Evolutionary conservation across 768 basidiomycete genomes (phyloP), one percentile per base, ranked within the genome.

Genomic region (Russula vinacea): DNA sequence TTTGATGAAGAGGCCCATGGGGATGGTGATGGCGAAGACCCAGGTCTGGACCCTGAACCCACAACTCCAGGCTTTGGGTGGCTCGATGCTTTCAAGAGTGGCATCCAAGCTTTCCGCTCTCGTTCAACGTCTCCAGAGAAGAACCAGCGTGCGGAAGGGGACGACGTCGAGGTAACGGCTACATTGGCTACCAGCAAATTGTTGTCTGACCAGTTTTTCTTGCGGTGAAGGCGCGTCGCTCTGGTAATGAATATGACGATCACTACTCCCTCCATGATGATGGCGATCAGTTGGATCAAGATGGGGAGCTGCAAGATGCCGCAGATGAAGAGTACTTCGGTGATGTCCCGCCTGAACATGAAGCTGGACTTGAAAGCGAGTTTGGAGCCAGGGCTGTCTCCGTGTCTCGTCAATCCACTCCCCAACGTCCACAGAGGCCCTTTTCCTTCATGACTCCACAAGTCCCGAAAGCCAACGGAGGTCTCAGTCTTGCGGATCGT

Each of bases 391-490:
- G 55, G 37, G 45, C 45, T 47, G 50, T 39, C 40, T 54, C 55
- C 47, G 33, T 40, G 11, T 51, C 51, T 57, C 62, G 67, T 47
- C 67, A 71, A 16, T 69, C 65, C 44, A 53, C 69, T n/a, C 64
- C 70, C 44, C 66, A 67, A 47, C 51, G 65, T 54, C 78, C 39
- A 72, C 76, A n/a, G 68, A 73, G 35, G 70, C 76, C 49, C 70
- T 73, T 76, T 17, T 51, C 64, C 13, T 87, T 87, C 74, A 83
- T 84, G 83, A 87, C 84, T 1, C 86, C 86, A 0, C 85, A 86
- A 72, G 62, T 61, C 58, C 76, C 63, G 74, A 56, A 56, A 33
- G 29, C 55, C 9, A 59, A 62, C 29, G 55, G 33, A 0, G 40
- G 29, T 17, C 26, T 40, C 29, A 57, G 62, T 19, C 60, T 69